Conservation (phyloP, 2,329 filamentous ascomycete species). For the Penicillium olsonii region DNA sequence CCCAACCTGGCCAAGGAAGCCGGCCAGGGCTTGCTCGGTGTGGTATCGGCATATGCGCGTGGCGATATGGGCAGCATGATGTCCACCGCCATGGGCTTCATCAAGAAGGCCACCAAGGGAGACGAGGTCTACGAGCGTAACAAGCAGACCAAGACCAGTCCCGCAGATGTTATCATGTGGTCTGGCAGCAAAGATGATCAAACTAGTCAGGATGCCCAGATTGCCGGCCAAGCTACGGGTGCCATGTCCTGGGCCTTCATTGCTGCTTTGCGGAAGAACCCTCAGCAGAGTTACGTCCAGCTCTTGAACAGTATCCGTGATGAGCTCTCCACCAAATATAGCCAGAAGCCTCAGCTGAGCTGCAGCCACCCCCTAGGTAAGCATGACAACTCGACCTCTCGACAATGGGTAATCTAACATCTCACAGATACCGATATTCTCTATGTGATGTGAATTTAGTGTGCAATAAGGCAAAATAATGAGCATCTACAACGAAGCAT, state of each 20-base stretch:
- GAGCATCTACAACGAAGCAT: conserved; percentile 4
- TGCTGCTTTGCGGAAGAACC: conserved; percentile 83
- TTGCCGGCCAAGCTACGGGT: conserved; percentile 84
- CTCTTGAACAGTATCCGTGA: conserved; percentile 94
- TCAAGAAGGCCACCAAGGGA: conserved; percentile 83
- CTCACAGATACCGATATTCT: conserved; percentile 63
- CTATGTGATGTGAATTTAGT: conserved; percentile 62
- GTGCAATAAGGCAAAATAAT: background rate
- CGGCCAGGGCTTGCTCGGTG: conserved; percentile 62
- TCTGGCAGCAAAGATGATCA: conserved; percentile 94
- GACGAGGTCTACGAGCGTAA: conserved; percentile 78
- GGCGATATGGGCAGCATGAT: conserved; percentile 84
- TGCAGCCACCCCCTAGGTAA: conserved; percentile 94
- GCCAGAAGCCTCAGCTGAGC: conserved; percentile 93
- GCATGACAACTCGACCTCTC: conserved; percentile 32
- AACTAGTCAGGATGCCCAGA: conserved; percentile 90
- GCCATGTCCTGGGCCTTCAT: conserved; percentile 99
- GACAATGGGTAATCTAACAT: background rate
- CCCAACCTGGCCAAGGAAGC: conserved; percentile 69
- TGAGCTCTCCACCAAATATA: conserved; percentile 81
- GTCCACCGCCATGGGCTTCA: conserved; percentile 74
- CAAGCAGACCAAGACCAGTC: conserved; percentile 84
- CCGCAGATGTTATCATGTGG: conserved; percentile 97
- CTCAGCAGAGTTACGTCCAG: conserved; percentile 94
- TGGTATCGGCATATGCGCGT: conserved; percentile 76